Conservation (phyloP, 108 stramenopile genomes). For the Schizochytrium sp. region DNA sequence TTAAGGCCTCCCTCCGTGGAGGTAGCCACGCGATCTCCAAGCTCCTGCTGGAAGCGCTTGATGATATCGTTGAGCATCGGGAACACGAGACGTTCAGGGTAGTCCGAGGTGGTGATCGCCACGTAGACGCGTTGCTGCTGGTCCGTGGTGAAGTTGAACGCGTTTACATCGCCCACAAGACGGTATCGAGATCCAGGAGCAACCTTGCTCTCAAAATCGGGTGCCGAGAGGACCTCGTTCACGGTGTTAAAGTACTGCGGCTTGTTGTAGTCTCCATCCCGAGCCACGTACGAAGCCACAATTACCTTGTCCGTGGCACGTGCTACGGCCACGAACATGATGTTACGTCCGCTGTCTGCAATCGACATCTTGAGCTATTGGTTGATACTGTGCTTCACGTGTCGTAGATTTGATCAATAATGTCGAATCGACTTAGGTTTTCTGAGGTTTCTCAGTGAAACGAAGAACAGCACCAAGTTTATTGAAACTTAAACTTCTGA, state of each 20-base stretch:
- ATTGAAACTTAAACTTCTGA: too few relatives aligned
- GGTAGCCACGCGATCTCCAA: conserved; percentile 32
- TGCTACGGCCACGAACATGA: conserved; percentile 55
- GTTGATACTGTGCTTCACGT: too few relatives aligned
- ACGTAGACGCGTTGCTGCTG: conserved; percentile 54
- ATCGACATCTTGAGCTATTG: not conserved
- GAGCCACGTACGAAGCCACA: conserved; percentile 57
- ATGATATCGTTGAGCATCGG: conserved; percentile 60
- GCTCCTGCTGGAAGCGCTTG: conserved; percentile 28
- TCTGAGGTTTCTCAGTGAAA: too few relatives aligned
- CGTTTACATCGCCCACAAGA: conserved; percentile 55
- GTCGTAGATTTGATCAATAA: too few relatives aligned
- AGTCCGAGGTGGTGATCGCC: conserved; percentile 31
- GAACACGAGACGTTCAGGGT: conserved; percentile 53
- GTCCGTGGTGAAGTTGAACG: conserved; percentile 61
- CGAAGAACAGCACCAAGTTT: too few relatives aligned
- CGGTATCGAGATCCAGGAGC: conserved; percentile 58
- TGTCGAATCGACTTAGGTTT: too few relatives aligned
- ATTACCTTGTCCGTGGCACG: conserved; percentile 31
- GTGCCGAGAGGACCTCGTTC: conserved; percentile 52
- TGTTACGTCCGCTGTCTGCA: conserved; percentile 5
- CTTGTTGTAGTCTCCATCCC: conserved; percentile 53
- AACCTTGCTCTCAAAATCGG: conserved; percentile 55
- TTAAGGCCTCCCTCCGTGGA: conserved; percentile 7
- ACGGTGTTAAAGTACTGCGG: conserved; percentile 43